Evolutionary conservation across 2,329 filamentous ascomycete species (phyloP), one percentile per base, ranked within the genome.

Genomic region (Drechslerella coelobrocha): DNA sequence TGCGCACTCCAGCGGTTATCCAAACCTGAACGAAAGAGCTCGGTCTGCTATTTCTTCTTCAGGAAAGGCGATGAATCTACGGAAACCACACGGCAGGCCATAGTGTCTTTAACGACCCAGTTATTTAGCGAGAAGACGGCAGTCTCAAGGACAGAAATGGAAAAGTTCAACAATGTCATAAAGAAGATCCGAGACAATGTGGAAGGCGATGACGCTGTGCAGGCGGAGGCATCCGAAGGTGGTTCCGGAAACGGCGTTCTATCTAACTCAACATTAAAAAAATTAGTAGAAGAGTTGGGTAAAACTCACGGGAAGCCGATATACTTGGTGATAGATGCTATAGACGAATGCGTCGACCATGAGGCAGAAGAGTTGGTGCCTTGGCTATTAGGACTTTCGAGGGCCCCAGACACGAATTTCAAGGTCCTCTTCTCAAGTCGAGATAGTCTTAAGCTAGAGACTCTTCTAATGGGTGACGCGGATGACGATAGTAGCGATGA

Each of bases 21-120:
- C 1, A 71, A 71, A 10, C 66, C 66, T 3, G 66, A 71, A n/a
- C 50, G 48, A 21, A 71, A 71, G 41, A 47, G 21, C 7, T 59
- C 66, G 1, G 59, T 71, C 24, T 71, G 66, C 23, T 71, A 71
- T 29, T 71, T 71, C 19, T 71, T 71, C 31, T 71, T 71, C 54
- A 63, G 53, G 14, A 63, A 71, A n/a, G 66, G 66, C 19, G 66
- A 71, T 26, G 66, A 71, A 19, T 43, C 66, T 21, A 71, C 66
- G 8, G 59, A 71, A 23, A 60, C 34, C 2, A 21, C 66, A 9
- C 37, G 59, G 24, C 45, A 59, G 21, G 66, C 66, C 2, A 41
- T 71, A 2, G 2, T 39, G n/a, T 71, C 66, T 0, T 14, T 71
- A 0, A 39, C 66, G 2, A 39, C 31, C 17, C 66, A 71, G 48